Base-by-base conservation (phyloP, 345 rosid genomes). In the Lagerstroemia speciosa region DNA sequence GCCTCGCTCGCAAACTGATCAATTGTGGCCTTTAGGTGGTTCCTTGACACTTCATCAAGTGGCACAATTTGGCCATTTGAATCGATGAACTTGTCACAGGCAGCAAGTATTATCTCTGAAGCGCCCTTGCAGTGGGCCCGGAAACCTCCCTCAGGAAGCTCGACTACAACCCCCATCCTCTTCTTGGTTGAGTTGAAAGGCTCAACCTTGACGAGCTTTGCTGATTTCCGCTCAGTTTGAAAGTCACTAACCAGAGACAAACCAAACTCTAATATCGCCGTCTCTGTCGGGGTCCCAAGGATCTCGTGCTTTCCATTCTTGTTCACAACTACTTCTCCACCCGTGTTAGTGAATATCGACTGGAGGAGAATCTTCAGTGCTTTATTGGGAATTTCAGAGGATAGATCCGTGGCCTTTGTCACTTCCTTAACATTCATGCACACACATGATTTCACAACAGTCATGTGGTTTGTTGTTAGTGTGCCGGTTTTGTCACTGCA, bases 401-500 rank as follows among this genome's bases (percentile, higher is more conserved):
- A 67, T 73, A 82, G 69, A 73, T 67, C 73, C 24, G 62, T 7
- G 83, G 30, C 60, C 70, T 8, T 74, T 9, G 69, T 67, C 38
- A 84, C 75, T 70, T 87, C 97, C 73, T 77, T 82, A 24, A 83
- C 78, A 58, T 73, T 82, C 85, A 82, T 81, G 83, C 90, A 87
- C 50, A 93, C 81, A 83, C 96, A 93, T 30, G 98, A 83, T 80
- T 90, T 90, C 70, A 90, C 93, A 0, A 93, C 96, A 0, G 97
- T 88, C 98, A 93, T 90, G 67, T 71, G 97, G 79, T 93, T 93
- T n/a, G 97, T 87, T 15, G 98, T 93, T 30, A 90, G 84, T 15
- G 98, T 93, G 36, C 98, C 98, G 0, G 98, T 93, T 72, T 92
- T 93, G 69, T 93, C 98, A 17, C 98, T 93, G 58, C 97, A 93